Evolutionary conservation across 805 yeast species (phyloP), one percentile per base, ranked within the genome.

Genomic region (Teunomyces panamensis): DNA sequence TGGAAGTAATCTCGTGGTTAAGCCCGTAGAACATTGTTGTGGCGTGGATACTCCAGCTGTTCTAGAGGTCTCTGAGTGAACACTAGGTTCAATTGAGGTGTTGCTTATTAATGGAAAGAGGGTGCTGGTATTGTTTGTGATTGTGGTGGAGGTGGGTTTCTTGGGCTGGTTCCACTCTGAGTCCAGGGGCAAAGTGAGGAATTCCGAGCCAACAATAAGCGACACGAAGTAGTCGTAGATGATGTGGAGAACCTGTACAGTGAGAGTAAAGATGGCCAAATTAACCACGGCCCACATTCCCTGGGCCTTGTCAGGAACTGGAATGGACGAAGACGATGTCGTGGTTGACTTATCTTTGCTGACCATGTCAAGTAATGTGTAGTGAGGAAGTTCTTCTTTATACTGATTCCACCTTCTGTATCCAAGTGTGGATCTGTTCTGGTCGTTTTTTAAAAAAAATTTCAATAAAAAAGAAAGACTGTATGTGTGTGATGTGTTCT

Each of bases 1-100:
- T 3, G 84, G 81, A n/a, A 78, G 62, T 39, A 79, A 66, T 45
- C 78, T 68, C 2, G 83, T 68, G 32, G 79, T 69, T 43, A 68
- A 56, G 13, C 74, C 71, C 9, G 84, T 79, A 26, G 85, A 77
- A 58, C 86, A 81, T 34, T 71, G 67, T 35, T 47, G 47, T 26
- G 50, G 47, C 14, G 41, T 39, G 5, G 47, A 41, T 3, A 24
- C 33, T 3, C 39, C 34, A 2, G 35, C 41, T 5, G 10, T 11
- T 27, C 26, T 37, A 17, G 29, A 14, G 7, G 20, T 8, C 9
- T 28, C 33, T 24, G 24, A 14, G 6, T 26, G 14, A 39, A 16
- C 10, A 34, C 13, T 20, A 11, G 16, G 30, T 9, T 35, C 44
- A 37, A 49, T 45, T 9, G 35, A 26, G n/a, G 45, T 30, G 27